Evolutionary conservation across 1,284 basidiomycete genomes (phyloP).

Genomic region (Irpex sp.): DNA sequence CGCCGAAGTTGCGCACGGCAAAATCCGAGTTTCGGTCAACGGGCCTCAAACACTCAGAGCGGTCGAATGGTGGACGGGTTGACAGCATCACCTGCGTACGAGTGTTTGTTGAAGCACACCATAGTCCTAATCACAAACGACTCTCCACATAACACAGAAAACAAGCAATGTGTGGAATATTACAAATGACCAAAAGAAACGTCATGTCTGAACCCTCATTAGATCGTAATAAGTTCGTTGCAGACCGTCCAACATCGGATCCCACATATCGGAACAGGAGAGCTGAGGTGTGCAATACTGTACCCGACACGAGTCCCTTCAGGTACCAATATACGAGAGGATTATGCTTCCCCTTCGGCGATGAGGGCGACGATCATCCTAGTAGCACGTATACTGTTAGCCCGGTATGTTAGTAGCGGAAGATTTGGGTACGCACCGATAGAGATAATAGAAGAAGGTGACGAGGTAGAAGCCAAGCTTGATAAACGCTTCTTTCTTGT

Average conservation of each 20-base stretch:
- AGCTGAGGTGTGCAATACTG: too few species aligned
- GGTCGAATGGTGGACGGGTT: too few species aligned
- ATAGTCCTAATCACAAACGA: too few species aligned
- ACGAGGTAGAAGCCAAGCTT: slow-evolving; percentile 96
- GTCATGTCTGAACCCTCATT: not conserved
- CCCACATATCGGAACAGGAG: not conserved
- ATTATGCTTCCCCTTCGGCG: slow-evolving; percentile 68
- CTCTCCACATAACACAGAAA: not conserved
- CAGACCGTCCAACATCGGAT: not conserved
- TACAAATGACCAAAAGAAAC: not conserved
- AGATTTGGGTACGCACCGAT: slow-evolving; percentile 71
- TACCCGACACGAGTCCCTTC: too few species aligned
- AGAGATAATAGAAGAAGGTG: slow-evolving; percentile 97
- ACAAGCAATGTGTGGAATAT: slow-evolving; percentile 1
- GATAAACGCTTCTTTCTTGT: slow-evolving; percentile 98
- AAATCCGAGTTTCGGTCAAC: too few species aligned
- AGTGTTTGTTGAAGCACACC: too few species aligned
- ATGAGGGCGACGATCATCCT: slow-evolving; percentile 92
- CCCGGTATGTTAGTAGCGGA: slow-evolving; percentile 5
- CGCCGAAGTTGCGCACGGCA: too few species aligned
- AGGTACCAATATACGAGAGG: too few species aligned
- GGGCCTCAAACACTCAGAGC: too few species aligned
- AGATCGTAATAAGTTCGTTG: not conserved
- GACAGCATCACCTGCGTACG: too few species aligned
- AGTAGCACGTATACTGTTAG: slow-evolving; percentile 12